Conservation (phyloP, 305 asterid genomes). For the Fraxinus angustifolia region DNA sequence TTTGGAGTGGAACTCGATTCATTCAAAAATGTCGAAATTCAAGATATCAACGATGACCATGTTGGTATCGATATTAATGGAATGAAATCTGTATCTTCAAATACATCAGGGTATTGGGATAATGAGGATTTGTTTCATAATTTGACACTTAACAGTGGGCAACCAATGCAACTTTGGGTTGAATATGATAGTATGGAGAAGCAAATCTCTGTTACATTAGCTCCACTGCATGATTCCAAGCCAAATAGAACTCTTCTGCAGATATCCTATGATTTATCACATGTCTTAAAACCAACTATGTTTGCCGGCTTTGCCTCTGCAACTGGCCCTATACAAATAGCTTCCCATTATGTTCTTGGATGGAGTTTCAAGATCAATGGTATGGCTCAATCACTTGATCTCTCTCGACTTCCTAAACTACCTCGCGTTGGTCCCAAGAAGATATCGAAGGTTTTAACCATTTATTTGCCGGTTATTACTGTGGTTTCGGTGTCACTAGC, state of each 20-base stretch:
- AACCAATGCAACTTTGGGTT: too few relatives aligned
- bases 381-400: constrained; percentile 29
- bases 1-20: constrained; percentile 52
- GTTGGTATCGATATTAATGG: constrained; percentile 45
- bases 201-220: too few relatives aligned
- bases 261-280: too few relatives aligned
- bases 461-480: constrained; percentile 34
- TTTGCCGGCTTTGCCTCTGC: too few relatives aligned
- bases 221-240: too few relatives aligned
- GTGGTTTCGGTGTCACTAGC: background rate
- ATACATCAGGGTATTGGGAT: constrained; percentile 21
- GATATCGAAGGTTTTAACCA: constrained; percentile 15
- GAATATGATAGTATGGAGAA: too few relatives aligned
- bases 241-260: too few relatives aligned
- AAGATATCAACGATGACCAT: constrained; percentile 42
- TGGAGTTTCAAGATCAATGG: constrained; percentile 44
- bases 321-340: background rate
- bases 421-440: constrained; percentile 40
- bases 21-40: constrained; percentile 24
- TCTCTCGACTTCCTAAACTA: constrained; percentile 44
- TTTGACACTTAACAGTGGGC: too few relatives aligned
- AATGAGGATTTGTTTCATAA: too few relatives aligned
- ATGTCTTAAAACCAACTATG: too few relatives aligned
- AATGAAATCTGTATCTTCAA: constrained; percentile 15
- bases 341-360: constrained; percentile 44